Base-by-base conservation (phyloP, 805 yeast species). In the Cyberlindnera nakhonratchasimensis region DNA sequence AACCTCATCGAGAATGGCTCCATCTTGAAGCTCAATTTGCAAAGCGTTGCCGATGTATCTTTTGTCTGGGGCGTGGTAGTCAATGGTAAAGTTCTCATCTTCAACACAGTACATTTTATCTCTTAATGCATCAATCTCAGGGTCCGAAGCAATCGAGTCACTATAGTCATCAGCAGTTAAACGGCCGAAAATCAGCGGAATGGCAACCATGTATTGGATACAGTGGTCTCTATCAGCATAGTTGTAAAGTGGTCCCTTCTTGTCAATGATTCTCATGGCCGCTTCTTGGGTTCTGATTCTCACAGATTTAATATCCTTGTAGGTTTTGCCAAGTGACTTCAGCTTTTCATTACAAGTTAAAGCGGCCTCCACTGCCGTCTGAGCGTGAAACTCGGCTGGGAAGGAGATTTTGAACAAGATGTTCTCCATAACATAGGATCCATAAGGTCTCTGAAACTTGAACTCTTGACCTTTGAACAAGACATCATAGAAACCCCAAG, bases 371-470 rank as follows among this genome's bases (percentile, higher is more conserved):
- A 69, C 82, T 9, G 82, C 82, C 25, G 82, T 77, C 60, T 77
- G 83, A 9, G 82, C 80, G 56, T 77, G 83, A 60, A 77, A 78
- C 57, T 77, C 83, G 28, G 83, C 83, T 13, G 82, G 82, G 67
- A 70, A 77, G 1, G 81, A 76, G 51, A 78, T 77, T 62, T 77
- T 77, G 63, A 77, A 78, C 34, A 77, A 57, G 19, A 77, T 75
- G 53, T 77, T 77, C 59, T 77, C 82, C 83, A 77, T 78, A 13
- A 77, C 82, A 53, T 77, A 77, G 3, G 77, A 70, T 29, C 76
- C 79, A 50, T 66, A 76, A 17, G 63, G 65, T 48, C 80, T 67
- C 59, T 77, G 81, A 62, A 78, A 75, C 55, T 65, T 59, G 62
- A 77, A 76, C 32, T 67, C 69, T 42, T 75, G 53, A 26, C 80